Evolutionary conservation across 768 basidiomycete species (phyloP).

Genomic region (Symmetrospora coprosmae): DNA sequence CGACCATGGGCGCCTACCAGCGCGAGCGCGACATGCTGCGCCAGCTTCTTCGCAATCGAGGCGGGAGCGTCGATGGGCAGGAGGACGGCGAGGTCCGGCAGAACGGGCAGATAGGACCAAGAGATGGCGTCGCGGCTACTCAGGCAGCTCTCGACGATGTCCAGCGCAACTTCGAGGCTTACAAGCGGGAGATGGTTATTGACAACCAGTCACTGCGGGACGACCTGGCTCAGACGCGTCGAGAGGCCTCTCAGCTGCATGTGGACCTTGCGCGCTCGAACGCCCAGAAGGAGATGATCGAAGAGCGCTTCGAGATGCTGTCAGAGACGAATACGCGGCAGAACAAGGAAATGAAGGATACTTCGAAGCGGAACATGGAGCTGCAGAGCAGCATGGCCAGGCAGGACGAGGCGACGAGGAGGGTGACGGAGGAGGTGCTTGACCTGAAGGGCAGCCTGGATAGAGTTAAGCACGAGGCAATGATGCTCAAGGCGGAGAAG

Average conservation of each 20-base stretch:
- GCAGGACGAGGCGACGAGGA: constrained; percentile 58
- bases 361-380: constrained; percentile 55
- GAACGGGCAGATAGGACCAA: constrained; percentile 31
- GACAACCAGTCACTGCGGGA: constrained; percentile 62
- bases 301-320: constrained; percentile 38
- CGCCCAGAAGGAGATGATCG: constrained; percentile 62
- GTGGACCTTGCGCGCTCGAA: constrained; percentile 66
- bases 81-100: constrained; percentile 28
- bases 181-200: constrained; percentile 61
- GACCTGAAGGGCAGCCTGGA: constrained; percentile 25
- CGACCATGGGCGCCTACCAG: constrained; percentile 61
- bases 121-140: constrained; percentile 2
- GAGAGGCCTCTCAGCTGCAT: constrained; percentile 52
- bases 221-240: constrained; percentile 51
- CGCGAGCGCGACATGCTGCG: constrained; percentile 79
- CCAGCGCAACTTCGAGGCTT: constrained; percentile 60
- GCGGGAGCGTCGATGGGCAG: constrained; percentile 35
- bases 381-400: constrained; percentile 60
- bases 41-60: constrained; percentile 50
- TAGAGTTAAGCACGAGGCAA: constrained; percentile 59
- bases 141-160: constrained; percentile 38
- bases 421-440: constrained; percentile 39
- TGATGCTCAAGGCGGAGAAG: constrained; percentile 83
- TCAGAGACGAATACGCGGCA: constrained; percentile 56
- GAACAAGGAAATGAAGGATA: constrained; percentile 51